These are phyloP conservation scores for Cryptosporidium meleagridis DNA, from an alignment of 169 alveolate species.

Conservation along the genomic window DNA sequence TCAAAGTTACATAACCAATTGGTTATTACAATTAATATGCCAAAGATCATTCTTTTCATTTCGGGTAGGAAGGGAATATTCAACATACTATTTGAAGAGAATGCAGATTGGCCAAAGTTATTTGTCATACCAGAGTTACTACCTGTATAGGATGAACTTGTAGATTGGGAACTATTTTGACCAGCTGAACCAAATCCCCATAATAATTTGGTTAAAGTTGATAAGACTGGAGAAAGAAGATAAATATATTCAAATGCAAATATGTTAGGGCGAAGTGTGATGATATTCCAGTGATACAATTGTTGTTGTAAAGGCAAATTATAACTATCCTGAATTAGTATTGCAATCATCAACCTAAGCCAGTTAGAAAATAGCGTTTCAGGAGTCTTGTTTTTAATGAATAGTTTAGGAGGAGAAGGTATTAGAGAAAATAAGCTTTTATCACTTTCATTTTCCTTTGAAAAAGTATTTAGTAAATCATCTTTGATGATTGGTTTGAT, in stretches of 20 bases:
- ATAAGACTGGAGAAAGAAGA: conserved; percentile 53
- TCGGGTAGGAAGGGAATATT: conserved; percentile 68
- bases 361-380: conserved; percentile 59
- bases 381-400: conserved; percentile 33
- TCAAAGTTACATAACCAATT: conserved; percentile 36
- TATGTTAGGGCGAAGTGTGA: conserved; percentile 34
- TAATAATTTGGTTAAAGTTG: conserved; percentile 50
- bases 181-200: conserved; percentile 29
- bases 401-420: conserved; percentile 66
- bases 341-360: conserved; percentile 65
- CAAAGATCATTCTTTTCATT: conserved; percentile 57
- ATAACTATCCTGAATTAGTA: conserved; percentile 64
- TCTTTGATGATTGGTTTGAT: conserved; percentile 24
- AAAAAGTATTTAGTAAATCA: neutral
- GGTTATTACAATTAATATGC: conserved; percentile 16
- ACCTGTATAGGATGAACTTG: neutral
- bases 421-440: conserved; percentile 15
- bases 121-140: neutral
- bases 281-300: conserved; percentile 58
- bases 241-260: conserved; percentile 12
- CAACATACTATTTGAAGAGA: neutral
- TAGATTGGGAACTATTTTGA: neutral
- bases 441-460: neutral
- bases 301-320: conserved; percentile 65
- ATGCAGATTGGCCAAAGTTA: neutral